Percentiles rank a stretch among this genome's conserved stretches.
Conservation (phyloP, 2,329 filamentous ascomycete species). For the Elsinoe perseae region DNA sequence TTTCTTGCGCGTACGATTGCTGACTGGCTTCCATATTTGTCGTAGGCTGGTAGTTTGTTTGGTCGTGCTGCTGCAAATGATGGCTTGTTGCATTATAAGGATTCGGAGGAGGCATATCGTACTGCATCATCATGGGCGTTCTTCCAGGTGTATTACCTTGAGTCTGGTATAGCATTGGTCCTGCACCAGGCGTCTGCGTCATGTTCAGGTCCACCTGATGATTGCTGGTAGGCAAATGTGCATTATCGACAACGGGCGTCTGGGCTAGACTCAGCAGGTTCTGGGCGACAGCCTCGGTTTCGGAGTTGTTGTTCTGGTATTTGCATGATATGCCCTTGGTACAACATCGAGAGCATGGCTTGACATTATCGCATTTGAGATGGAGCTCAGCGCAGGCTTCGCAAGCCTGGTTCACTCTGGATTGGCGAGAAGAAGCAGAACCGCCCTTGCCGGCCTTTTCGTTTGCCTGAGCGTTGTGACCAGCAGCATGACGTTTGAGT, state of each 20-base stretch:
- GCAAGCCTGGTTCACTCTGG: conserved; percentile 44
- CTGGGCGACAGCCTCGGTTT: conserved; percentile 27
- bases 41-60: not conserved
- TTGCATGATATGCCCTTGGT: conserved; percentile 43
- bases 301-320: conserved; percentile 26
- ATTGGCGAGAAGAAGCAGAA: conserved; percentile 28
- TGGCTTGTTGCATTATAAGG: not conserved
- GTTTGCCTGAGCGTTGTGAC: conserved; percentile 35
- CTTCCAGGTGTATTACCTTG: conserved; percentile 6
- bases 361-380: conserved; percentile 48
- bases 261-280: conserved; percentile 8
- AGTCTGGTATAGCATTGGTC: conserved; percentile 4
- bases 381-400: conserved; percentile 46
- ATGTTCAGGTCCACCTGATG: conserved; percentile 8
- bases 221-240: not conserved
- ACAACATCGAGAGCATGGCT: conserved; percentile 46
- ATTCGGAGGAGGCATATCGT: conserved; percentile 1
- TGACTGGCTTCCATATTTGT: not conserved
- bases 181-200: not conserved
- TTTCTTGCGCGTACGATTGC: not conserved
- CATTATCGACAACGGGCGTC: conserved; percentile 8
- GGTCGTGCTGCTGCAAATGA: not conserved
- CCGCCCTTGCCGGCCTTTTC: conserved; percentile 25
- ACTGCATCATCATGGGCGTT: conserved; percentile 11
- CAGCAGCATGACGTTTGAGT: conserved; percentile 44